Evolutionary conservation across 371 early-diverging fungal species (phyloP).

Genomic region (Apophysomyces elegans): DNA sequence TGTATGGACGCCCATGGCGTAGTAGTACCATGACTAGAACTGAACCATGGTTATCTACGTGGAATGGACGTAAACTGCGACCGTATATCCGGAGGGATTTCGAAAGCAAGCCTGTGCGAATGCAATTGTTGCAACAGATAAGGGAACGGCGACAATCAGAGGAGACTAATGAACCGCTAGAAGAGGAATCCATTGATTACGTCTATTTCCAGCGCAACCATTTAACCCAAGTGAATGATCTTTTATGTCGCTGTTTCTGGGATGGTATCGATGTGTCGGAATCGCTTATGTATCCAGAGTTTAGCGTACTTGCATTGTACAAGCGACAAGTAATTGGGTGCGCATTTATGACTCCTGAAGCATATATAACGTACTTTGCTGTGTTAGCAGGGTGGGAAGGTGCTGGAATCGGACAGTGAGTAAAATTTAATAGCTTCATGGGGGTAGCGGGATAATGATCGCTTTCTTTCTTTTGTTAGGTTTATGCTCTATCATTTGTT

Average conservation of each 20-base stretch:
- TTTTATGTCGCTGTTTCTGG: constrained; percentile 88
- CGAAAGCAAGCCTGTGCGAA: constrained; percentile 49
- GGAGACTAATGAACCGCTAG: constrained; percentile 24
- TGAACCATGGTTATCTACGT: constrained; percentile 61
- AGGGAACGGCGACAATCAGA: constrained; percentile 17
- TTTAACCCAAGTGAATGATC: constrained; percentile 76
- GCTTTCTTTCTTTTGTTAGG: constrained; percentile 26
- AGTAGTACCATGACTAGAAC: constrained; percentile 60
- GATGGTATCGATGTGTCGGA: constrained; percentile 93
- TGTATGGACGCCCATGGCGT: constrained; percentile 67
- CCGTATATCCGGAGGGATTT: constrained; percentile 78
- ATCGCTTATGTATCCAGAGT: constrained; percentile 84
- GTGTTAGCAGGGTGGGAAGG: constrained; percentile 88
- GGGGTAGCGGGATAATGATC: neutral
- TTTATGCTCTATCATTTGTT: constrained; percentile 89
- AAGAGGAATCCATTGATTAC: constrained; percentile 75
- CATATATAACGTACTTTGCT: constrained; percentile 90
- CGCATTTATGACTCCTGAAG: constrained; percentile 93
- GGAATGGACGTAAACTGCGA: constrained; percentile 66
- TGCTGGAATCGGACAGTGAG: constrained; percentile 82
- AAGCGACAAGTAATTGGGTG: constrained; percentile 82
- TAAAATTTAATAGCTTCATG: constrained; percentile 7
- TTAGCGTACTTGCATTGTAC: constrained; percentile 86
- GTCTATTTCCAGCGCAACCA: constrained; percentile 79
- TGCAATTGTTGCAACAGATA: constrained; percentile 56